Conservation (phyloP, 805 yeast species). For the Diddensiella santjacobensis region DNA sequence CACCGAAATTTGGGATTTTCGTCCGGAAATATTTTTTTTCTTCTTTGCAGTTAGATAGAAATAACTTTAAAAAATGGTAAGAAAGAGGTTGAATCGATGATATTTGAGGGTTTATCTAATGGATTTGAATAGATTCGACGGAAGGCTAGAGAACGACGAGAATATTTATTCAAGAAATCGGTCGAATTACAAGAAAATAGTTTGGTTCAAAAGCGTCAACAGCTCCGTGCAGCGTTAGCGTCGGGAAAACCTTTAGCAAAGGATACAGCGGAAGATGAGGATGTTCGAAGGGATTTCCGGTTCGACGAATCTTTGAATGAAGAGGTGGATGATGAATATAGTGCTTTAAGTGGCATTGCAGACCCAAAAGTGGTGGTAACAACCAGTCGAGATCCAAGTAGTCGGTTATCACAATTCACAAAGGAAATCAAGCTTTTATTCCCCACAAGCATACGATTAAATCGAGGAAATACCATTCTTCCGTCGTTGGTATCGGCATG, state of each 20-base stretch:
- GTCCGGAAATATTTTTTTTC: no score
- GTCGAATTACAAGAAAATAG: slow-evolving; percentile 87
- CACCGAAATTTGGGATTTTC: no score
- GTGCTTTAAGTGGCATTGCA: slow-evolving; percentile 76
- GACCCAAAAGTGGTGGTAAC: slow-evolving; percentile 93
- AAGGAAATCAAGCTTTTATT: slow-evolving; percentile 87
- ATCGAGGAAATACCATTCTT: slow-evolving; percentile 89
- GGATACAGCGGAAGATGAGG: slow-evolving; percentile 83
- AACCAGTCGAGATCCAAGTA: slow-evolving; percentile 87
- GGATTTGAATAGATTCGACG: slow-evolving; percentile 60
- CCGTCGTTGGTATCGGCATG: slow-evolving; percentile 83
- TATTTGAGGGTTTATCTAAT: no score
- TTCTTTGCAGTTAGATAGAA: no score
- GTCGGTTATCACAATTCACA: slow-evolving; percentile 82
- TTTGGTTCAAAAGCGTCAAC: slow-evolving; percentile 79
- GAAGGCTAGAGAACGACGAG: slow-evolving; percentile 96
- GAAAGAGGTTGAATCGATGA: no score
- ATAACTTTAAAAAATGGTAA: no score
- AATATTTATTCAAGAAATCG: slow-evolving; percentile 84
- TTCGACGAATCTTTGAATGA: slow-evolving; percentile 76
- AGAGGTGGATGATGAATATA: slow-evolving; percentile 85
- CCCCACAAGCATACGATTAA: slow-evolving; percentile 83
- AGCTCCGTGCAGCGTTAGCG: slow-evolving; percentile 81
- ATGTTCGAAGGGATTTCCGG: slow-evolving; percentile 74
- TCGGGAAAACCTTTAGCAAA: slow-evolving; percentile 86